These are phyloP conservation scores for Alternaria ventricosa DNA, from an alignment of 2,329 filamentous ascomycete genomes.

Conservation along the genomic window DNA sequence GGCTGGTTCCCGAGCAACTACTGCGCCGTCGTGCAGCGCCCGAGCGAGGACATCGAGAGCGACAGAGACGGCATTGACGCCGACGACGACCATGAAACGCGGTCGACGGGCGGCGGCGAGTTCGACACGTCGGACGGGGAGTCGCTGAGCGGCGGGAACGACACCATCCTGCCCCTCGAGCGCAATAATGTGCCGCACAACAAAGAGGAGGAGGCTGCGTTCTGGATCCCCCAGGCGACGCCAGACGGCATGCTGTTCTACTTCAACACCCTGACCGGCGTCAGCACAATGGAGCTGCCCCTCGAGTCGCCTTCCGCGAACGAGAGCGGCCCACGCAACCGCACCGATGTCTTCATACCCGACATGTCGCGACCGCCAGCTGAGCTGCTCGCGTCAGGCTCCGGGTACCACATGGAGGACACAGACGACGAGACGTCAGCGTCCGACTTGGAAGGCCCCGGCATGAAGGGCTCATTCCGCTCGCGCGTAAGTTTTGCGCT, in stretches of 20 bases:
- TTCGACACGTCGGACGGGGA: conserved; percentile 56
- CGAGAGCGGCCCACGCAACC: conserved; percentile 86
- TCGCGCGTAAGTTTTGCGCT: conserved; percentile 65
- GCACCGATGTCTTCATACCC: conserved; percentile 85
- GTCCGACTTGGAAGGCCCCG: conserved; percentile 78
- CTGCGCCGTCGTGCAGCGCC: conserved; percentile 81
- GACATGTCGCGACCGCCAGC: conserved; percentile 88
- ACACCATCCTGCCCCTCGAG: conserved; percentile 68
- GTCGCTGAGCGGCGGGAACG: conserved; percentile 46
- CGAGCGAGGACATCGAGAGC: conserved; percentile 74
- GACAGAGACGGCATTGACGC: conserved; percentile 63
- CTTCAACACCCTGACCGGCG: conserved; percentile 96
- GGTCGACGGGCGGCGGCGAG: conserved; percentile 52
- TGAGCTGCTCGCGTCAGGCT: conserved; percentile 86
- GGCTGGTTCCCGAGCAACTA: conserved; percentile 99
- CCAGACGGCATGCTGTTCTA: conserved; percentile 93
- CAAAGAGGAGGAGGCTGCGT: conserved; percentile 86
- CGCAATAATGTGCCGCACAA: conserved; percentile 56
- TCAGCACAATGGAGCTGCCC: conserved; percentile 92
- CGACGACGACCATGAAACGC: conserved; percentile 55
- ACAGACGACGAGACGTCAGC: conserved; percentile 91
- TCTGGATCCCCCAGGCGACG: conserved; percentile 98
- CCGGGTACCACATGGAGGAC: conserved; percentile 82
- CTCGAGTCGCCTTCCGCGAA: conserved; percentile 85
- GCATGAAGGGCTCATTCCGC: conserved; percentile 71